These are phyloP conservation scores for Penicillium sclerotiorum DNA, from an alignment of 2,329 filamentous ascomycete species.

Conservation along the genomic window DNA sequence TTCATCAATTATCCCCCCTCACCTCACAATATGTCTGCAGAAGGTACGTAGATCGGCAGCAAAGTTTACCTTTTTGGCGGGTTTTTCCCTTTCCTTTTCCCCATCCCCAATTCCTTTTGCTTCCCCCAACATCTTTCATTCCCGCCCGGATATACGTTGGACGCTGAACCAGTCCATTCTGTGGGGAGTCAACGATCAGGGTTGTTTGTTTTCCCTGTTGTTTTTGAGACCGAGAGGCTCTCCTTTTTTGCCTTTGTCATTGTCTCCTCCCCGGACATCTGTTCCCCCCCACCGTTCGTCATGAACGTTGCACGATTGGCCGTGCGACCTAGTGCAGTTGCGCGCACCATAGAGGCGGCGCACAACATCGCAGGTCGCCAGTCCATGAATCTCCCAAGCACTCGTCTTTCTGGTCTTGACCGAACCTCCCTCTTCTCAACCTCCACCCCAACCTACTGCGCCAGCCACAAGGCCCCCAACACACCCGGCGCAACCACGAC, in stretches of 20 bases:
- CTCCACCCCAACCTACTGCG: constrained; percentile 20
- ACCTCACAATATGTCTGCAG: constrained; percentile 16
- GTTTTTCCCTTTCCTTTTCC: constrained; percentile 8
- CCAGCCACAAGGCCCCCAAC: constrained; percentile 13
- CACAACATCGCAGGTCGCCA: constrained; percentile 9
- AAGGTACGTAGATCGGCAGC: constrained; percentile 19
- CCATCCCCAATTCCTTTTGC: constrained; percentile 4
- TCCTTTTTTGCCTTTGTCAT: constrained; percentile 6
- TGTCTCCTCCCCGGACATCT: constrained; percentile 13
- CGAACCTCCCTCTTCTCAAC: constrained; percentile 21
- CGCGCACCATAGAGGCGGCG: constrained; percentile 11
- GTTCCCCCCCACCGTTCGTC: constrained; percentile 14
- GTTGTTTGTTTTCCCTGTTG: background rate
- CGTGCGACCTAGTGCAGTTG: constrained; percentile 19
- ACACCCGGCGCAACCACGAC: background rate
- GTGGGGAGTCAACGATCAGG: background rate
- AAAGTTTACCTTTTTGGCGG: constrained; percentile 16
- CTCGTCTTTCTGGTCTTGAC: background rate
- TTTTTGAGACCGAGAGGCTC: background rate
- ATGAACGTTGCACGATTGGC: constrained; percentile 29
- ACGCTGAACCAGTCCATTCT: background rate
- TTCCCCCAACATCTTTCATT: constrained; percentile 15
- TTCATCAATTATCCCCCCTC: background rate
- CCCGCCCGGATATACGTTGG: constrained; percentile 1
- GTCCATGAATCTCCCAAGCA: background rate